Base-by-base conservation (phyloP, 148 eudicot species). In the Vaccinium macrocarpon region DNA sequence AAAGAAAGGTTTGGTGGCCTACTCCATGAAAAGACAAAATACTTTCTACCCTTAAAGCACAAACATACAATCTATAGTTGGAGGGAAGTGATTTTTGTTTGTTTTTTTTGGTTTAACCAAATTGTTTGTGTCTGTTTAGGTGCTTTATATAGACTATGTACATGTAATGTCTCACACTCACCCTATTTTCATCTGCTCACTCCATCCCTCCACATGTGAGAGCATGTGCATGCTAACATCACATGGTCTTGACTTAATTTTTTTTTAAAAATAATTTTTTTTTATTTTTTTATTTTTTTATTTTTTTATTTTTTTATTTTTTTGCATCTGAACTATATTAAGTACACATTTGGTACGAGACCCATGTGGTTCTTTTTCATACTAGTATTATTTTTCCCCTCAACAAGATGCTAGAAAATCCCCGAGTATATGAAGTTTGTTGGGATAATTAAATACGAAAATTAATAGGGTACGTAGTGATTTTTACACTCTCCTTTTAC, bases 1-100 rank as follows among this genome's bases (percentile, higher is more conserved):
- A 72, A 73, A 53, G 8, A 76, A 77, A 77, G 61, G 48, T 84
- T 84, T 76, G 75, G 81, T 84, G 85, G 81, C 81, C 85, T 76
- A 61, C 85, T 27, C 85, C 83, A 81, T 46, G 27, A 35, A 76
- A 84, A 62, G 74, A 38, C 46, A 77, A 4, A 57, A 61, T 8
- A 84, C 74, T 76, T 84, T 76, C 75, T 57, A 83, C 8, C 14
- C 21, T 16, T 8, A 23, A 18, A 46, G 57, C 85, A 61, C 57
- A 21, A 76, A 76, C 10, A 23, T 25, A 59, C 7, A 50, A 57
- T 6, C 8, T 6, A 42, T 76, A 6, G 46, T 76, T 76, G 80
- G 73, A 83, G 84, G 66, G 85, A 83, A 59, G 66, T 57, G 73
- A 23, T 14, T 2, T 35, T 75, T 25, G 4, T 57, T 7, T 75